These are phyloP conservation scores for Melanomma pulvis-pyrius DNA, from an alignment of 495 filamentous ascomycete genomes.

Conservation along the genomic window DNA sequence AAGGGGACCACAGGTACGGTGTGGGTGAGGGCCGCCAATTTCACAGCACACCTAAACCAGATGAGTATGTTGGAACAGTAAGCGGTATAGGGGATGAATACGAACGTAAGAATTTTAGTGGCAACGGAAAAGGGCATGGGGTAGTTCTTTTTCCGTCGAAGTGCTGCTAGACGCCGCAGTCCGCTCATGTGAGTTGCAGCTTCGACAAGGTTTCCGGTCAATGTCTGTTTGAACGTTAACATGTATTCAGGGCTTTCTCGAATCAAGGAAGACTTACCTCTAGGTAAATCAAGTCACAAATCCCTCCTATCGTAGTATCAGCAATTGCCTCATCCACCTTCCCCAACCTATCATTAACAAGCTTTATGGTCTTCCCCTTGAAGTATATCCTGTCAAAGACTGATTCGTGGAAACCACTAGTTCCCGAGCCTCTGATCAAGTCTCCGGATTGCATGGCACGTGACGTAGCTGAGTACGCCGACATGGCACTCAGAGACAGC, in stretches of 20 bases:
- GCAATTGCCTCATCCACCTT: not conserved
- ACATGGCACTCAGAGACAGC: not conserved
- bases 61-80: not conserved
- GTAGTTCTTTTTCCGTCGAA: not conserved
- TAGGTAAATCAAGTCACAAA: conserved; percentile 4
- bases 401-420: conserved; percentile 6
- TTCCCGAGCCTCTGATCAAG: not conserved
- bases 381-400: conserved; percentile 1
- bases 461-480: conserved; percentile 11
- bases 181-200: conserved; percentile 9
- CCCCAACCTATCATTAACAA: not conserved
- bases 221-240: not conserved
- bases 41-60: not conserved
- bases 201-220: not conserved
- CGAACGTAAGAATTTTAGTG: not conserved
- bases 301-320: not conserved
- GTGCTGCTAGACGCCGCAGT: not conserved
- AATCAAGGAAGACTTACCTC: not conserved
- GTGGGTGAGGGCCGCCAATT: not conserved
- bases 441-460: conserved; percentile 6
- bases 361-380: conserved; percentile 8
- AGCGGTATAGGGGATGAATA: not conserved
- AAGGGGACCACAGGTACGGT: not conserved
- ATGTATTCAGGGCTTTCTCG: not conserved
- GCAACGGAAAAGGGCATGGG: not conserved